Evolutionary conservation across 2,329 filamentous ascomycete species (phyloP), one percentile per base, ranked within the genome.

Genomic region (Colletotrichum tamarilloi): DNA sequence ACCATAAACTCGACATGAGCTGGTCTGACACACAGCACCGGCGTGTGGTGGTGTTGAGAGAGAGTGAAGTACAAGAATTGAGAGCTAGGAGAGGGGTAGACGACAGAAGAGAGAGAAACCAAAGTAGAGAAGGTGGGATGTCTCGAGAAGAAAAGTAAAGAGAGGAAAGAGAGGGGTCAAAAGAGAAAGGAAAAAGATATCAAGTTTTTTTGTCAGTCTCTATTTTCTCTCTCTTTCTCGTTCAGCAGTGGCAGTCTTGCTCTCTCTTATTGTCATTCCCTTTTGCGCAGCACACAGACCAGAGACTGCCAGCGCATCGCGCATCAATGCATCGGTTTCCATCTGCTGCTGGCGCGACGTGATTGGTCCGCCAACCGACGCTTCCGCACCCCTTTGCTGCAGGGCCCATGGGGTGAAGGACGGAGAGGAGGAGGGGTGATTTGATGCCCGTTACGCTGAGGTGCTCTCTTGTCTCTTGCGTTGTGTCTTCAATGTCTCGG

Each of bases 261-360:
- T 56, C 53, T 66, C 28, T 57, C 65, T 75, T 68, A 70, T 72
- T 75, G 59, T 52, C 70, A 69, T 60, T 64, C 24, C 42, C 32
- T 35, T 63, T 72, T 68, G 60, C 78, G 81, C 81, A 82, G 81
- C 80, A 82, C 81, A 83, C 80, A 82, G 81, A 80, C 81, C 82
- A 83, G 53, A 68, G 38, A 72, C 24, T 77, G 76, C 76, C 76
- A 77, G 75, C 76, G 75, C 76, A 76, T 76, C 74, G 53, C 74
- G 75, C 75, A 76, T 73, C 70, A 65, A 73, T 70, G 70, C 67
- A 70, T 62, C 56, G 28, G 55, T 60, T 60, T 65, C 35, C 26
- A 64, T 49, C 30, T 56, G 42, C 56, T 68, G 59, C 46, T 49
- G 70, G 26, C 53, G 59, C 59, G 42, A 42, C 42, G 30, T 74